A percentile compares a stretch with the other conserved stretches of the same genome.
Conservation (phyloP, 257 asterid species). For the Paulownia fortunei region DNA sequence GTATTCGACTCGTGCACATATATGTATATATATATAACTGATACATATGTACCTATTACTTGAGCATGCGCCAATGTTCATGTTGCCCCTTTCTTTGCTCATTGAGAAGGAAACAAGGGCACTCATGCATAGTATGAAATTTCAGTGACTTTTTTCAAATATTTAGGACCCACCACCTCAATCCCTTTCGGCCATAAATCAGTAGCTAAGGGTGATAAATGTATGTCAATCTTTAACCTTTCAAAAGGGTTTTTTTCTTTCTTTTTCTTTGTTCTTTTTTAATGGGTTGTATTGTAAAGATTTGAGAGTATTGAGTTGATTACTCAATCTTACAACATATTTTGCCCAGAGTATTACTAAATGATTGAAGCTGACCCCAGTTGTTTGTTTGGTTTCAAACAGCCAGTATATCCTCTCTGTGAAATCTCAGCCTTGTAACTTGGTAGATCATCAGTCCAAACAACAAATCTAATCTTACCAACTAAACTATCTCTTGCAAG, state of each 20-base stretch:
- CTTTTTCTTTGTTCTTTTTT: background rate
- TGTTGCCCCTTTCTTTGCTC: conserved; percentile 35
- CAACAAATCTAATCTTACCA: conserved; percentile 15
- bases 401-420: background rate
- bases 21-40: background rate
- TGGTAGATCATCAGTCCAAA: conserved; percentile 23
- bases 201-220: conserved; percentile 23
- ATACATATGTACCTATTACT: background rate
- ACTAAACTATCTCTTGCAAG: background rate
- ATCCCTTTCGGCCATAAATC: conserved; percentile 44
- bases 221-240: background rate
- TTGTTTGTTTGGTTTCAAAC: conserved; percentile 5
- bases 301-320: conserved; percentile 13
- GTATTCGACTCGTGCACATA: background rate
- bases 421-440: background rate
- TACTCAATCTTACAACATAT: conserved; percentile 21
- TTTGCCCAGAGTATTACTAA: conserved; percentile 9
- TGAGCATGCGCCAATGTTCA: conserved; percentile 36
- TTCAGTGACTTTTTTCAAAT: conserved; percentile 27
- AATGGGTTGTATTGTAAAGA: background rate
- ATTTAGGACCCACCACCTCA: conserved; percentile 49
- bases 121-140: conserved; percentile 42
- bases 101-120: conserved; percentile 44
- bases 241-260: background rate
- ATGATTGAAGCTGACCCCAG: conserved; percentile 26